Evolutionary conservation across 805 yeast species (phyloP).

Genomic region (Yarrowia keelungensis): DNA sequence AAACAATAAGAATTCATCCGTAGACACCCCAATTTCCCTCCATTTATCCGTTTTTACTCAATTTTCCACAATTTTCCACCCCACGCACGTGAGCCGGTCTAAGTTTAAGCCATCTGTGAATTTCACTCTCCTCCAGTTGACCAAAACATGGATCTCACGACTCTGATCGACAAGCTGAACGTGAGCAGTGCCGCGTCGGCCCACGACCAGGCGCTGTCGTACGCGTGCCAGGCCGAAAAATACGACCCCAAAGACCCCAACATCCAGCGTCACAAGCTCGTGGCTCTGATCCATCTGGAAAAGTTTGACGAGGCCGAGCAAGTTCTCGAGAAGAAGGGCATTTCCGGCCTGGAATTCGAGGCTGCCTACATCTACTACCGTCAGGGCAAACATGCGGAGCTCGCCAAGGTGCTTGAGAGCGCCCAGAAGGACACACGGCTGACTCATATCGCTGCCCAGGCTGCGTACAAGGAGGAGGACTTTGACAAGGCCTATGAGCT

Average conservation of each 20-base stretch:
- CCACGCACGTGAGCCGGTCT: conserved; percentile 11
- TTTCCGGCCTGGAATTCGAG: conserved; percentile 48
- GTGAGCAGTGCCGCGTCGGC: conserved; percentile 30
- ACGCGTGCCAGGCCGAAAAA: conserved; percentile 35
- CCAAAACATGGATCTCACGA: conserved; percentile 33
- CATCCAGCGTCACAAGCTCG: conserved; percentile 56
- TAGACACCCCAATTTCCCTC: no score
- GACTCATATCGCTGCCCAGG: conserved; percentile 60
- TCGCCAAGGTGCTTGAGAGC: conserved; percentile 43
- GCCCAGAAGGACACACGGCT: conserved; percentile 4
- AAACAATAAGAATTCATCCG: no score
- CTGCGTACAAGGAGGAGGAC: conserved; percentile 58
- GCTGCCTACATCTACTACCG: conserved; percentile 67
- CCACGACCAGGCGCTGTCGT: conserved; percentile 14
- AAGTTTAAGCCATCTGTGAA: conserved; percentile 4
- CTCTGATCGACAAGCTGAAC: conserved; percentile 32
- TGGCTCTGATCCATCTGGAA: conserved; percentile 67
- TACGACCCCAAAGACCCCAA: conserved; percentile 46
- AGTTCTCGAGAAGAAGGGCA: conserved; percentile 50
- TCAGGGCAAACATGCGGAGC: conserved; percentile 54
- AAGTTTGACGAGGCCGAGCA: conserved; percentile 59
- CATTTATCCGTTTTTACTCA: no score
- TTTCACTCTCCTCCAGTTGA: conserved; percentile 9
- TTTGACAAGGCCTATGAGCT: conserved; percentile 54
- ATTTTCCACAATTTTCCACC: no score